Conservation (phyloP, 371 early-diverging fungal genomes). For the Parasitella parasitica region DNA sequence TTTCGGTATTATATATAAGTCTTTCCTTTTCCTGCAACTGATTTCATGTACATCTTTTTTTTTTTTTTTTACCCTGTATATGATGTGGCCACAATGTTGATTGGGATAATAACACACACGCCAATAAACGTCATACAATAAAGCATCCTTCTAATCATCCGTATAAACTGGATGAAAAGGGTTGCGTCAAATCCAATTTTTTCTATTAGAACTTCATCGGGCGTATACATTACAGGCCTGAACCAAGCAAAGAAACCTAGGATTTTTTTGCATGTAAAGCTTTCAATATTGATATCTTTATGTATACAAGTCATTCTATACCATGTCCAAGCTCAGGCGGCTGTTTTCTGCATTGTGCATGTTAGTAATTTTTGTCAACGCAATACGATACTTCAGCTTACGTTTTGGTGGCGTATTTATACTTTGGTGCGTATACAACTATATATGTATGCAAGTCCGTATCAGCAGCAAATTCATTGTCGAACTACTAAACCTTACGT, state of each 20-base stretch:
- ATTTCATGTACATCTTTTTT: not conserved
- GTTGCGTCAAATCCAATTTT: conserved; percentile 80
- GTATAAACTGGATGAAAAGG: conserved; percentile 73
- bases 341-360: conserved; percentile 49
- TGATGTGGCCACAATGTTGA: conserved; percentile 60
- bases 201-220: conserved; percentile 60
- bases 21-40: not conserved
- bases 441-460: not conserved
- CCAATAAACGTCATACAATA: conserved; percentile 60
- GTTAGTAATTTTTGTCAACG: not conserved
- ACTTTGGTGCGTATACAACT: conserved; percentile 51
- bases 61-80: conserved; percentile 45
- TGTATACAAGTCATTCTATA: not conserved
- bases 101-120: conserved; percentile 60
- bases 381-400: conserved; percentile 15
- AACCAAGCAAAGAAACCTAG: conserved; percentile 68
- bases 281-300: no score
- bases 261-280: not conserved
- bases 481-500: conserved; percentile 42
- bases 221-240: conserved; percentile 54
- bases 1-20: no score
- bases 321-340: conserved; percentile 58
- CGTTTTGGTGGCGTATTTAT: conserved; percentile 46
- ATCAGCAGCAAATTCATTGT: not conserved
- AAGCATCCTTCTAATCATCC: conserved; percentile 60